Evolutionary conservation across 2,329 filamentous ascomycete genomes (phyloP).

Genomic region (Sclerotinia sclerotiorum): DNA sequence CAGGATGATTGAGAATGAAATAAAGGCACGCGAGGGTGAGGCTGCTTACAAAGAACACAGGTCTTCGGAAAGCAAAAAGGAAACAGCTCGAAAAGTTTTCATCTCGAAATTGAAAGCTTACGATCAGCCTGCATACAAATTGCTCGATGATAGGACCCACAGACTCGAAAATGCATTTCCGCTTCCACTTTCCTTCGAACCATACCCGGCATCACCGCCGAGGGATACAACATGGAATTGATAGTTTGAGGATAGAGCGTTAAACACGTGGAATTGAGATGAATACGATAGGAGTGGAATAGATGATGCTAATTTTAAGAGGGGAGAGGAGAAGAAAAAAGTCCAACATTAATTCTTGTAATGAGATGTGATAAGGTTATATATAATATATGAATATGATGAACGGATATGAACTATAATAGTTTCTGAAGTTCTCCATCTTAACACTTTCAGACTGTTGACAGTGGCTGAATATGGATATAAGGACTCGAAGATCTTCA

Average conservation of each 20-base stretch:
- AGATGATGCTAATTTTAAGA: background rate
- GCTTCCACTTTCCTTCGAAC: slow-evolving; percentile 11
- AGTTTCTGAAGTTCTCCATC: too few relatives aligned
- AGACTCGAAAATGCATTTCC: slow-evolving; percentile 20
- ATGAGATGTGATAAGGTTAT: background rate
- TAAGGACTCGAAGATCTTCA: background rate
- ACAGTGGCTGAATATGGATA: background rate
- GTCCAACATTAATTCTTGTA: too few relatives aligned
- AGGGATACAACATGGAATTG: background rate
- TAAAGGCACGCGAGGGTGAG: slow-evolving; percentile 44
- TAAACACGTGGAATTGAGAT: background rate
- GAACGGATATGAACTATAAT: background rate
- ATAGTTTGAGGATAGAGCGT: background rate
- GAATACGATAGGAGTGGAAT: background rate
- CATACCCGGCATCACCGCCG: background rate
- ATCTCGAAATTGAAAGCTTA: slow-evolving; percentile 24
- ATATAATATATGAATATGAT: background rate
- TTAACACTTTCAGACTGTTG: background rate
- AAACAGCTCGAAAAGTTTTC: slow-evolving; percentile 18
- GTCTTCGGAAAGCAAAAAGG: slow-evolving; percentile 26
- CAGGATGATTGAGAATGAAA: slow-evolving; percentile 45
- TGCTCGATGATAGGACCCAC: slow-evolving; percentile 8
- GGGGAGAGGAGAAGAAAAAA: background rate
- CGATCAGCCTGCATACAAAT: slow-evolving; percentile 4
- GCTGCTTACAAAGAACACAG: slow-evolving; percentile 36